Evolutionary conservation across 192 early-diverging fungal genomes (phyloP), one percentile per base, ranked within the genome.

Genomic region (Coemansia sp.): DNA sequence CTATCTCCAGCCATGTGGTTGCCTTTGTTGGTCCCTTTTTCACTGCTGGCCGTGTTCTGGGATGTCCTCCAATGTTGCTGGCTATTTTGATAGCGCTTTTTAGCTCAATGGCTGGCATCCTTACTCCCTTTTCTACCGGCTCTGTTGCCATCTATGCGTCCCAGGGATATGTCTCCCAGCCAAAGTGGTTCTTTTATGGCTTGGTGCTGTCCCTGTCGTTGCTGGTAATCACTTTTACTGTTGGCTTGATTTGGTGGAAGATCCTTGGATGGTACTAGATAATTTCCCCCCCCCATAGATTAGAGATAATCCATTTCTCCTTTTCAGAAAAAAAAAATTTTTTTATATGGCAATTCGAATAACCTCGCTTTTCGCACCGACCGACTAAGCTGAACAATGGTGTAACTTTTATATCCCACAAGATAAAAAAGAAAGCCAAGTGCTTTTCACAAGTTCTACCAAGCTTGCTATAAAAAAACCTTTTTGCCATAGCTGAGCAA

Each of bases 191-290:
- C 54, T 19, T 71, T 4, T 59, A 84, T 28, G 90, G 90, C 14
- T 15, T 79, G 21, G 14, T 70, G 31, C 48, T 84, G 28, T 70
- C 84, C 7, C 20, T 80, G 1, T 50, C 86, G 0, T 80, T 82
- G 48, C 37, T 92, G 0, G 16, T 39, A 30, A 59, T 88, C 0
- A 82, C 81, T 51, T 80, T 82, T 19, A 84, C 86, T 1, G 71
- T 85, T 2, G 90, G 90, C 2, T 38, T 88, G 48, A 11, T 64
- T 0, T 92, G 87, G 87, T 89, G 85, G 85, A 86, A 80, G 55
- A 10, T 87, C 5, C 57, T 91, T 15, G 87, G 84, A 19, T 88
- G 84, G 84, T 76, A 69, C 21, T 76, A 56, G 53, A 44, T 40
- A 9, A 18, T 3, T 3, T 35, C 11, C 37, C 37, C 14, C 14